Evolutionary conservation across 2,329 filamentous ascomycete species (phyloP).

Genomic region (Colletotrichum coccodes): DNA sequence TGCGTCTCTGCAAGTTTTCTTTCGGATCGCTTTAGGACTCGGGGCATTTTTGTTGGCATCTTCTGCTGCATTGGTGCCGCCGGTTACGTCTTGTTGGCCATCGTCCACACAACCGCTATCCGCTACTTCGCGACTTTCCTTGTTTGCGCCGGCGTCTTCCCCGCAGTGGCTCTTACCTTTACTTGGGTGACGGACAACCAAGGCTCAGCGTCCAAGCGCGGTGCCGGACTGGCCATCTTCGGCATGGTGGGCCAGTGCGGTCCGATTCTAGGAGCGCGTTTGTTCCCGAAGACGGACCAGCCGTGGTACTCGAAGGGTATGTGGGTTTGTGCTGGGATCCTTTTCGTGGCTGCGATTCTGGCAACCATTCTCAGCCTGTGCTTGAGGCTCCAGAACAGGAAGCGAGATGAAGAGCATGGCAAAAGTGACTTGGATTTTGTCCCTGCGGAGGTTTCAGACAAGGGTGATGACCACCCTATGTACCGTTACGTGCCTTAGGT

Average conservation of each 20-base stretch:
- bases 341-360: slow-evolving; percentile 40
- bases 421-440: slow-evolving; percentile 29
- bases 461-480: slow-evolving; percentile 29
- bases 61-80: slow-evolving; percentile 67
- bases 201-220: slow-evolving; percentile 72
- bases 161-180: slow-evolving; percentile 74
- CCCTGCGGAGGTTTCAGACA: slow-evolving; percentile 15
- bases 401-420: slow-evolving; percentile 26
- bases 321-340: slow-evolving; percentile 50
- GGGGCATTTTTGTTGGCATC: slow-evolving; percentile 67
- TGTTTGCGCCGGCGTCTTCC: slow-evolving; percentile 63
- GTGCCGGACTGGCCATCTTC: slow-evolving; percentile 70
- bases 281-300: slow-evolving; percentile 61
- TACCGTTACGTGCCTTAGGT: slow-evolving; percentile 22
- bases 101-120: slow-evolving; percentile 53
- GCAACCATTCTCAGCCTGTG: slow-evolving; percentile 22
- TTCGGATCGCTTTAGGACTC: slow-evolving; percentile 73
- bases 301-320: slow-evolving; percentile 53
- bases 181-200: slow-evolving; percentile 79
- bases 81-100: slow-evolving; percentile 74
- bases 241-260: slow-evolving; percentile 71
- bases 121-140: slow-evolving; percentile 60
- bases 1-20: slow-evolving; percentile 71
- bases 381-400: slow-evolving; percentile 29
- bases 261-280: slow-evolving; percentile 69